Conservation (phyloP, 306 rosid genomes). For the Dalbergia cochinchinensis region DNA sequence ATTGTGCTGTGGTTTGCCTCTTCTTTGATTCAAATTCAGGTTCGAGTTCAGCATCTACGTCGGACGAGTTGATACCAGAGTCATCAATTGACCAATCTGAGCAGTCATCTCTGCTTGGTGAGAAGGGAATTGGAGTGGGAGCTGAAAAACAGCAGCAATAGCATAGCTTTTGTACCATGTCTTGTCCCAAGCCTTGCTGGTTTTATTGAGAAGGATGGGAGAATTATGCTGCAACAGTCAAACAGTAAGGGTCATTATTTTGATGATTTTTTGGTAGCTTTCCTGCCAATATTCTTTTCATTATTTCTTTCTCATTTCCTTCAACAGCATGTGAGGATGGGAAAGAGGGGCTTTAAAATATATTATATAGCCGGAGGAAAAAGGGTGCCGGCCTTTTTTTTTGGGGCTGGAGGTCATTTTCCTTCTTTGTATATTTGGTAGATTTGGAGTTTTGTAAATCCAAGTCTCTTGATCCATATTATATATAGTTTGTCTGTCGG, state of each 20-base stretch:
- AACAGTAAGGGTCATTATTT: constrained; percentile 50
- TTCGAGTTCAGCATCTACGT: constrained; percentile 30
- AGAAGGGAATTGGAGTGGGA: constrained; percentile 44
- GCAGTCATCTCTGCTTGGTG: constrained; percentile 40
- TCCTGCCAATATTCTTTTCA: constrained; percentile 56
- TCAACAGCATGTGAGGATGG: constrained; percentile 44
- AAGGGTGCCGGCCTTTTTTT: constrained; percentile 56
- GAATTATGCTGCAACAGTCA: constrained; percentile 42
- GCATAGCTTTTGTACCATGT: constrained; percentile 47
- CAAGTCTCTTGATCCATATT: constrained; percentile 54
- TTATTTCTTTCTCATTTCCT: constrained; percentile 52
- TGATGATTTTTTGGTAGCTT: constrained; percentile 43
- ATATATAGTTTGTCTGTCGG: constrained; percentile 33
- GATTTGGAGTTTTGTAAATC: constrained; percentile 67
- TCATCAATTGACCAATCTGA: constrained; percentile 40
- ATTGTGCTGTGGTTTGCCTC: constrained; percentile 92
- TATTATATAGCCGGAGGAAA: constrained; percentile 55
- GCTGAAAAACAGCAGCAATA: constrained; percentile 46
- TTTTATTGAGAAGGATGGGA: constrained; percentile 55
- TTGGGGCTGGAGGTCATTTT: constrained; percentile 51
- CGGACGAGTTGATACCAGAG: constrained; percentile 38
- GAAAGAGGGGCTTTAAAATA: constrained; percentile 16
- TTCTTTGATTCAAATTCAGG: constrained; percentile 60
- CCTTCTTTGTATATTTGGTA: constrained; percentile 52
- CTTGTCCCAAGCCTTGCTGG: constrained; percentile 57